These are phyloP conservation scores for Phytophthora pinifolia DNA, from an alignment of 352 stramenopile species.

Conservation along the genomic window DNA sequence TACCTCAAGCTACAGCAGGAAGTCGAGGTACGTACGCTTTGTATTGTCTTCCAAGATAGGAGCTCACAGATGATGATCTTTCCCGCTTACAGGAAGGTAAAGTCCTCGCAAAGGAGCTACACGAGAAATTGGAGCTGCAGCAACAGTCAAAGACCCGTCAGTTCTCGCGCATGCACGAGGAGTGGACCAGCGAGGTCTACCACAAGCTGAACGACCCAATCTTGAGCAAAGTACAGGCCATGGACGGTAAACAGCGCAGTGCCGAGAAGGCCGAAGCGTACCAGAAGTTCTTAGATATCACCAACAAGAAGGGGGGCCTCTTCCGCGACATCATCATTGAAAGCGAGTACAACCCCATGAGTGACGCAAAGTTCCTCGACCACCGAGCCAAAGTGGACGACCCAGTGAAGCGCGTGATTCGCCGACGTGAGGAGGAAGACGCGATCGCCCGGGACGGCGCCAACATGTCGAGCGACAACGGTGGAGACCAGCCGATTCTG, in stretches of 20 bases:
- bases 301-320: constrained; percentile 78
- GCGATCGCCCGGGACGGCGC: constrained; percentile 52
- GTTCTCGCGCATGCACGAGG: constrained; percentile 71
- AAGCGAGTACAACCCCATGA: constrained; percentile 82
- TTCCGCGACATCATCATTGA: constrained; percentile 87
- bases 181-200: constrained; percentile 66
- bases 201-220: constrained; percentile 76
- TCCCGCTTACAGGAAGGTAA: constrained; percentile 42
- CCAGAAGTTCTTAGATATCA: constrained; percentile 78
- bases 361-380: constrained; percentile 55
- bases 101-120: constrained; percentile 56
- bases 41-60: no score
- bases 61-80: no score
- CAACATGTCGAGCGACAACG: constrained; percentile 30
- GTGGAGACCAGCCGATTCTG: background rate
- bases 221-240: constrained; percentile 44
- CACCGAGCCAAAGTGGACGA: constrained; percentile 59
- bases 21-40: no score
- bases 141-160: constrained; percentile 62
- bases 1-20: constrained; percentile 71
- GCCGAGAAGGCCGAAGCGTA: constrained; percentile 45
- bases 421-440: constrained; percentile 66
- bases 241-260: constrained; percentile 56
- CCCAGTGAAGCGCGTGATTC: constrained; percentile 63
- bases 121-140: constrained; percentile 62